phyloP scores from a whole-genome alignment of 176 grass and related monocot genomes.

The Poa pratensis region DNA sequence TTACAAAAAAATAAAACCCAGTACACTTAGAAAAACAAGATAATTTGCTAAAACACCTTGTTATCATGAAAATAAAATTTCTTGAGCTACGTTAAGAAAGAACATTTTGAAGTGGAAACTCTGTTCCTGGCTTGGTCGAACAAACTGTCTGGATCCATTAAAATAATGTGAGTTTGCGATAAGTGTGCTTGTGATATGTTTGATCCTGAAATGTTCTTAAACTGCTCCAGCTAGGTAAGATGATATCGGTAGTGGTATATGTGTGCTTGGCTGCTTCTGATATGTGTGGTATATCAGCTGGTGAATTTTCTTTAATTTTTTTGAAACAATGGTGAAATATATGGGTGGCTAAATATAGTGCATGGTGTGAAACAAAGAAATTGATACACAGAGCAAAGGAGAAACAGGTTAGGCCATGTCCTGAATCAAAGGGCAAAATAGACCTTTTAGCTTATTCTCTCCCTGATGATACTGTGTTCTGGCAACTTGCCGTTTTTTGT shows the following conservation, averaged over 20 bases:
- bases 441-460: not conserved
- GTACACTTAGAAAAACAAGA: not conserved
- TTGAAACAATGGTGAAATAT: not conserved
- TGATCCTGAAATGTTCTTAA: not conserved
- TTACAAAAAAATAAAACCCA: too few relatives aligned
- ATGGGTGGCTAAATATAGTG: not conserved
- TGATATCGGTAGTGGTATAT: not conserved
- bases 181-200: not conserved
- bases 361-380: not conserved
- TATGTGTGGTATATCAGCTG: not conserved
- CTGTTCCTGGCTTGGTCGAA: not conserved
- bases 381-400: not conserved
- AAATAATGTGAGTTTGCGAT: not conserved
- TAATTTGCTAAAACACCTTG: not conserved
- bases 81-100: not conserved
- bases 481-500: not conserved
- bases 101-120: not conserved
- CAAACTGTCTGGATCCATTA: not conserved
- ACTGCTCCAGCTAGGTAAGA: not conserved
- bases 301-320: not conserved
- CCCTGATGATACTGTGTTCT: constrained; percentile 4
- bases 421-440: not conserved
- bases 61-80: not conserved
- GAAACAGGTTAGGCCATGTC: not conserved
- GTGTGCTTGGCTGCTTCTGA: not conserved